A percentile compares a stretch with the other conserved stretches of the same genome.
Conservation (phyloP, 805 yeast species). For the Tetrapisispora iriomotensis region DNA sequence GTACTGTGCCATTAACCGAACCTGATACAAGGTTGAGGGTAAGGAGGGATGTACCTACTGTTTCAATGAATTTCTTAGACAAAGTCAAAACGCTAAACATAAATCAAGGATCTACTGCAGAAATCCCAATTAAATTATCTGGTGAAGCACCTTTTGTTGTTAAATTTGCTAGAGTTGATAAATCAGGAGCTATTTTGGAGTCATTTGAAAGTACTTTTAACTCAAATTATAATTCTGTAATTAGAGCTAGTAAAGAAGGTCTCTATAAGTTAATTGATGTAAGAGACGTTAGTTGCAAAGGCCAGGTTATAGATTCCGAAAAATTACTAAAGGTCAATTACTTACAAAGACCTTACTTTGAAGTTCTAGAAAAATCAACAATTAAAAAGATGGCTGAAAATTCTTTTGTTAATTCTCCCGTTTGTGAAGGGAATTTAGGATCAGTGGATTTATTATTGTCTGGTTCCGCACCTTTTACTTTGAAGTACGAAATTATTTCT, state of each 20-base stretch:
- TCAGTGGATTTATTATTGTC: slow-evolving; percentile 40
- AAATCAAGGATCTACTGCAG: slow-evolving; percentile 51
- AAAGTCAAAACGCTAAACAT: slow-evolving; percentile 32
- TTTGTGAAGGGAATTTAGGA: slow-evolving; percentile 42
- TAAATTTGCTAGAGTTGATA: slow-evolving; percentile 28
- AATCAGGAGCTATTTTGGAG: slow-evolving; percentile 21
- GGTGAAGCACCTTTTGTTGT: slow-evolving; percentile 49
- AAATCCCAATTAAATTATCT: slow-evolving; percentile 48
- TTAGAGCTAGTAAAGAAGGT: slow-evolving; percentile 39
- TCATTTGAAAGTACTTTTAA: slow-evolving; percentile 15
- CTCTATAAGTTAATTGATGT: slow-evolving; percentile 36
- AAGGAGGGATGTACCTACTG: slow-evolving; percentile 58
- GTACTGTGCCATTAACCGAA: slow-evolving; percentile 60
- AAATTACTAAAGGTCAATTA: slow-evolving; percentile 33
- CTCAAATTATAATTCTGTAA: slow-evolving; percentile 24
- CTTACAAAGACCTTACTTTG: slow-evolving; percentile 37
- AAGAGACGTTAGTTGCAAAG: slow-evolving; percentile 44
- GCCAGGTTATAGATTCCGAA: slow-evolving; percentile 32
- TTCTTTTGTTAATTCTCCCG: slow-evolving; percentile 29
- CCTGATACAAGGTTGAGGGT: slow-evolving; percentile 60
- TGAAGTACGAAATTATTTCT: slow-evolving; percentile 51
- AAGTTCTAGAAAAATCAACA: slow-evolving; percentile 29
- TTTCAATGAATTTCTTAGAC: slow-evolving; percentile 33
- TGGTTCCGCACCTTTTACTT: slow-evolving; percentile 59
- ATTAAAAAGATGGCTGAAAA: slow-evolving; percentile 15